A percentile compares a stretch with the other conserved stretches of the same genome.
These are phyloP conservation scores for Fraxinus pennsylvanica DNA, from an alignment of 257 asterid species.

Conservation along the genomic window DNA sequence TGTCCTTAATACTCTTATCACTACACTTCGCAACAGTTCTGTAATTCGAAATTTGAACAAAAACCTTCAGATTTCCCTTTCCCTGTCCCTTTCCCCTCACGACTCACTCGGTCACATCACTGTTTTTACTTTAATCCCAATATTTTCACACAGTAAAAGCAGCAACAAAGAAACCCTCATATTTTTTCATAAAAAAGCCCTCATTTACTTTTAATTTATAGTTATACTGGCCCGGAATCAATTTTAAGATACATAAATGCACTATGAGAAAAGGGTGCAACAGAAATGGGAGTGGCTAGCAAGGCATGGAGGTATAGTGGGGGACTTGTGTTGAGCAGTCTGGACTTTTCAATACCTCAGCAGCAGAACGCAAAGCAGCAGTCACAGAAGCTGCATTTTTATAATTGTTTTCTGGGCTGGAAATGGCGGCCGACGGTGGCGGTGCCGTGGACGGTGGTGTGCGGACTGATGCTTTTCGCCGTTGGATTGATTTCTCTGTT, in stretches of 20 bases:
- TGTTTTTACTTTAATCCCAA: neutral
- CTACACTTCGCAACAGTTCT: no score
- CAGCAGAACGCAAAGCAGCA: conserved; percentile 30
- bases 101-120: neutral
- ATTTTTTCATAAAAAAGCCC: conserved; percentile 19
- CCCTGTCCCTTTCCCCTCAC: neutral
- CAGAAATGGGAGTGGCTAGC: conserved; percentile 74
- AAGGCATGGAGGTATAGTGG: conserved; percentile 53
- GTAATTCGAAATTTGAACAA: neutral
- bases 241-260: neutral
- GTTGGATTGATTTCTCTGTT: conserved; percentile 89
- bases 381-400: conserved; percentile 27
- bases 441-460: conserved; percentile 82
- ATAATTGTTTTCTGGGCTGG: conserved; percentile 21
- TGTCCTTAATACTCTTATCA: no score
- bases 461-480: conserved; percentile 76
- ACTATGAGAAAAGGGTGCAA: conserved; percentile 43
- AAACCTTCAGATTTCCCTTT: neutral
- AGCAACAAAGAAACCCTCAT: neutral
- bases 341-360: conserved; percentile 38
- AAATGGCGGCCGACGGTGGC: conserved; percentile 40
- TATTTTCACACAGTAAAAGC: conserved; percentile 20
- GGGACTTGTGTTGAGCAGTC: conserved; percentile 45
- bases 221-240: neutral
- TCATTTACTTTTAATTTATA: neutral